These are phyloP conservation scores for Claviceps spartinae DNA, from an alignment of 2,329 filamentous ascomycete genomes.

Conservation along the genomic window DNA sequence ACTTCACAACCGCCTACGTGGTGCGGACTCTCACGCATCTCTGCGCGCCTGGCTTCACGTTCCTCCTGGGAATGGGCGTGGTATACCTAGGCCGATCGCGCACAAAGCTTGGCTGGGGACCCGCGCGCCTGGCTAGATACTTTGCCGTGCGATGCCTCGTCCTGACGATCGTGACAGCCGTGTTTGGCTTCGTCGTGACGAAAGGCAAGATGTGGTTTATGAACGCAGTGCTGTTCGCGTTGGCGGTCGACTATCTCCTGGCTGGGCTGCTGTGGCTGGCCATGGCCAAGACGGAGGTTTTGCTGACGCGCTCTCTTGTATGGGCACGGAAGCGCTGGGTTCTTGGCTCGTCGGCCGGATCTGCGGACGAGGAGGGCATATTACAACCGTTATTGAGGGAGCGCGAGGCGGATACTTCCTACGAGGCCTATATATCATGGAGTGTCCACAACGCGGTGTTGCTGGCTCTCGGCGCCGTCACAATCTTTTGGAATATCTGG, in stretches of 20 bases:
- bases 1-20: conserved; percentile 22
- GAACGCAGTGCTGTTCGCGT: conserved; percentile 29
- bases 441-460: conserved; percentile 26
- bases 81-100: conserved; percentile 31
- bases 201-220: conserved; percentile 26
- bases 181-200: conserved; percentile 20
- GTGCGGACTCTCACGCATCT: conserved; percentile 30
- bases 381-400: conserved; percentile 18
- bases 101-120: conserved; percentile 24
- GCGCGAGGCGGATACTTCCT: background rate
- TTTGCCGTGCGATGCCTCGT: conserved; percentile 24
- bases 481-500: conserved; percentile 35
- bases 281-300: conserved; percentile 21
- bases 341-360: conserved; percentile 6
- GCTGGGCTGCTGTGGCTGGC: conserved; percentile 28
- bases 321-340: conserved; percentile 4
- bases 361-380: conserved; percentile 10
- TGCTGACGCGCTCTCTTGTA: conserved; percentile 16
- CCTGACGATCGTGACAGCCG: conserved; percentile 19
- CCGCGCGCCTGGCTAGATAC: conserved; percentile 21
- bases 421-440: conserved; percentile 20
- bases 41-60: conserved; percentile 31
- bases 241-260: conserved; percentile 32
- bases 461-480: conserved; percentile 18
- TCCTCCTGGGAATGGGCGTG: conserved; percentile 32